A percentile compares a stretch with the other conserved stretches of the same genome.
These are phyloP conservation scores for Saturnispora saitoi DNA, from an alignment of 805 yeast species.

Conservation along the genomic window DNA sequence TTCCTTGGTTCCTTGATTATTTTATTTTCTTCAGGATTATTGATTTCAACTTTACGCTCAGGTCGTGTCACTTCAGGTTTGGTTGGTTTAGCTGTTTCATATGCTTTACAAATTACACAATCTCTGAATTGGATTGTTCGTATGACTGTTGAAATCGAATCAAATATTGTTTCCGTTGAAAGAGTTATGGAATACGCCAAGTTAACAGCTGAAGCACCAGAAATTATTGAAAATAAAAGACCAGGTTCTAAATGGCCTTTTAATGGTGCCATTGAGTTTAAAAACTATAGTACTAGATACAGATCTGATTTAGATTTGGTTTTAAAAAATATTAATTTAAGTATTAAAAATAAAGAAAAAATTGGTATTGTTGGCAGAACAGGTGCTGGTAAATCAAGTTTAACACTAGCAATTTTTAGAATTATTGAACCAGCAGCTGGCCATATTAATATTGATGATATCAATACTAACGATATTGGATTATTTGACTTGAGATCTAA, in stretches of 20 bases:
- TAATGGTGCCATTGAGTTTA: constrained; percentile 57
- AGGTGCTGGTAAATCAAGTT: constrained; percentile 90
- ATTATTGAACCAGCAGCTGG: constrained; percentile 68
- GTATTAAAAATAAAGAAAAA: constrained; percentile 68
- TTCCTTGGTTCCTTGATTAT: constrained; percentile 85
- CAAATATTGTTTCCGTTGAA: constrained; percentile 82
- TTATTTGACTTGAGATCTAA: constrained; percentile 67
- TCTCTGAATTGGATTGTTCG: constrained; percentile 95
- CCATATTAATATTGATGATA: constrained; percentile 58
- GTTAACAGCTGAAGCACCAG: constrained; percentile 67
- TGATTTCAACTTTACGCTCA: constrained; percentile 57
- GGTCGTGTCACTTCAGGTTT: constrained; percentile 81
- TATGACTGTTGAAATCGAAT: constrained; percentile 97
- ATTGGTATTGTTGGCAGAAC: constrained; percentile 95
- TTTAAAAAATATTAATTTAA: constrained; percentile 55
- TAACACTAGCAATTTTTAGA: constrained; percentile 77
- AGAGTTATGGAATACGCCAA: constrained; percentile 50
- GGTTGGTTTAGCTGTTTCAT: constrained; percentile 89
- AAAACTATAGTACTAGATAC: constrained; percentile 74
- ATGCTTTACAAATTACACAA: constrained; percentile 89
- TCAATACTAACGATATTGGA: constrained; percentile 62
- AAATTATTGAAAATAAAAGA: constrained; percentile 36
- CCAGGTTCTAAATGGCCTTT: constrained; percentile 73
- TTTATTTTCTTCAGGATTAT: constrained; percentile 74
- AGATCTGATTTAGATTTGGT: constrained; percentile 76